A percentile compares a stretch with the other conserved stretches of the same genome.
phyloP scores from a whole-genome alignment of 2,329 filamentous ascomycete species.

The Graphilbum sp. region DNA sequence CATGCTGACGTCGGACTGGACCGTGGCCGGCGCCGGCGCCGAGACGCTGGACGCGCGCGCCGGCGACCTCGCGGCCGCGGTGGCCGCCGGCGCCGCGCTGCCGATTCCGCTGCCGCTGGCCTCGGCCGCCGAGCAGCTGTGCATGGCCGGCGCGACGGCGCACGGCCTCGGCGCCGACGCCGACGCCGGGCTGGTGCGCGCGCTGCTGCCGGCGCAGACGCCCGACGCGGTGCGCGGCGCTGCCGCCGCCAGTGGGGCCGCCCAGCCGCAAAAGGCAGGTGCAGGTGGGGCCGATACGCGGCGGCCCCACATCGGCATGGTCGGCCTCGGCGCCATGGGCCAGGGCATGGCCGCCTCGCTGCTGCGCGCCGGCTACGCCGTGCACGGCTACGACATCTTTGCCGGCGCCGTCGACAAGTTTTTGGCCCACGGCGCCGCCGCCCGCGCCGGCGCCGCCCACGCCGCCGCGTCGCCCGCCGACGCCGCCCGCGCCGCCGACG shows the following conservation, averaged over 20 bases:
- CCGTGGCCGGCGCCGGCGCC: conserved; percentile 17
- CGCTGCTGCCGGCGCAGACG: conserved; percentile 3
- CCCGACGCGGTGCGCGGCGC: conserved; percentile 10
- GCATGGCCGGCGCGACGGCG: conserved; percentile 13
- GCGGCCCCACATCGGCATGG: too few relatives aligned
- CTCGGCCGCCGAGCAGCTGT: conserved; percentile 17
- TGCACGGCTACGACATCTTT: conserved; percentile 19
- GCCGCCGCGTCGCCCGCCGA: conserved; percentile 14
- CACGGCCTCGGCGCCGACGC: conserved; percentile 15
- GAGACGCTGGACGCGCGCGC: too few relatives aligned
- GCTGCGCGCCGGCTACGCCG: conserved; percentile 15
- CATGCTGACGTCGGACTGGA: conserved; percentile 33
- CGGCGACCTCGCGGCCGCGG: too few relatives aligned
- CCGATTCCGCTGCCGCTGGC: conserved; percentile 20
- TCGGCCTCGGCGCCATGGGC: conserved; percentile 22
- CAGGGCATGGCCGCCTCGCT: conserved; percentile 21
- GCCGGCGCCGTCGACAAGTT: conserved; percentile 16
- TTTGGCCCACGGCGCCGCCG: conserved; percentile 10
- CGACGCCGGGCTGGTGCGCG: conserved; percentile 14
- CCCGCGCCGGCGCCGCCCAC: conserved; percentile 8
- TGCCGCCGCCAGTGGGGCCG: conserved; percentile 9
- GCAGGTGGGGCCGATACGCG: too few relatives aligned
- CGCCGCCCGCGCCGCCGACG: conserved; percentile 14
- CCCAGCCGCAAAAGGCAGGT: conserved; percentile 14
- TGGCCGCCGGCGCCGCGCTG: too few relatives aligned